Evolutionary conservation across 441 rosid species (phyloP).

Genomic region (Geranium incanum): DNA sequence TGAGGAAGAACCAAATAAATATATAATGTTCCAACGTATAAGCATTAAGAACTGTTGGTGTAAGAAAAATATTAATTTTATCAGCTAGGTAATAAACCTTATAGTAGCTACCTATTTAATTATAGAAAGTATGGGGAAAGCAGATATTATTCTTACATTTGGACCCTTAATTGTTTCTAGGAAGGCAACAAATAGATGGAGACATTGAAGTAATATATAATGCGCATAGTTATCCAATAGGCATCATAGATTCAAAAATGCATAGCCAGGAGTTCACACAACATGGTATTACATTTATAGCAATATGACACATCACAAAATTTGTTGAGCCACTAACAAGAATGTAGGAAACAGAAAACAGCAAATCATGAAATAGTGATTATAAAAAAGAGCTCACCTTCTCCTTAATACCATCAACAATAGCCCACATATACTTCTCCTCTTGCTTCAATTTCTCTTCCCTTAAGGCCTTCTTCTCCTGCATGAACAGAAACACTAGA

Average conservation of each 20-base stretch:
- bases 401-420: constrained; percentile 90
- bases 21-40: no score
- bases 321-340: neutral
- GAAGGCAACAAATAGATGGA: constrained; percentile 3
- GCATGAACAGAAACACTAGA: constrained; percentile 21
- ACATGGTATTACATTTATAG: neutral
- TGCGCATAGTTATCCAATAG: neutral
- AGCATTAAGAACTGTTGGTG: no score
- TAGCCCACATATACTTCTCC: constrained; percentile 98
- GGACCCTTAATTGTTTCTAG: neutral
- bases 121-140: no score
- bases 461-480: constrained; percentile 85
- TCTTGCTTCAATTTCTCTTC: constrained; percentile 86
- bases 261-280: neutral
- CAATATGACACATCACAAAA: neutral
- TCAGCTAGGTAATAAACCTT: no score
- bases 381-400: constrained; percentile 41
- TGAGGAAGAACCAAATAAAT: neutral
- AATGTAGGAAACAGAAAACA: neutral
- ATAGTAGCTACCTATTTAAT: no score
- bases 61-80: no score
- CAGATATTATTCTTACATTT: no score
- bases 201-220: neutral
- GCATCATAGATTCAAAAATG: neutral
- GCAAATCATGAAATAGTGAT: neutral